Percentiles rank a stretch among this genome's conserved stretches.
Evolutionary conservation across 768 basidiomycete species (phyloP).

Genomic region (Amanita thiersii): DNA sequence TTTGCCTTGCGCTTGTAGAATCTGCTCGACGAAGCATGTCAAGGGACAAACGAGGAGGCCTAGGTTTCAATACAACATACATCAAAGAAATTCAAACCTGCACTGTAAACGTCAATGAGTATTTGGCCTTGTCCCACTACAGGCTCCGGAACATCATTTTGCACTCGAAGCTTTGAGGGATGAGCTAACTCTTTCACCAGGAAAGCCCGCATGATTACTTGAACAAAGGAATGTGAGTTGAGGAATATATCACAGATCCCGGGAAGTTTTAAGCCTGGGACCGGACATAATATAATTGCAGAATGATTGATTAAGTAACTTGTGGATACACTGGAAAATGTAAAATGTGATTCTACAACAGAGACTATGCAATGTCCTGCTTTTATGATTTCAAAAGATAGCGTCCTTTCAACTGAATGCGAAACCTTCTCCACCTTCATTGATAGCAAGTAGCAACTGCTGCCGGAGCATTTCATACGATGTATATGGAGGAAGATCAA

Average conservation of each 20-base stretch:
- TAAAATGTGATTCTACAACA: constrained; percentile 2
- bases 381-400: constrained; percentile 23
- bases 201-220: constrained; percentile 63
- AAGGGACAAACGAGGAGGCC: constrained; percentile 9
- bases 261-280: neutral
- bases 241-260: neutral
- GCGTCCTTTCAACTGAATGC: constrained; percentile 50
- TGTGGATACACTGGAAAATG: neutral
- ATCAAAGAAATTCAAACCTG: constrained; percentile 75
- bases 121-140: constrained; percentile 42
- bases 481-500: constrained; percentile 89
- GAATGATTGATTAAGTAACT: no score
- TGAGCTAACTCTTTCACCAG: constrained; percentile 63
- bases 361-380: constrained; percentile 1
- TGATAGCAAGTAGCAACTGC: constrained; percentile 85
- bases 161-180: constrained; percentile 53
- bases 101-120: constrained; percentile 67
- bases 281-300: neutral
- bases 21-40: constrained; percentile 37
- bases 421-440: constrained; percentile 94
- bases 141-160: constrained; percentile 52
- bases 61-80: constrained; percentile 21
- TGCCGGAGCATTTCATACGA: constrained; percentile 95
- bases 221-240: neutral
- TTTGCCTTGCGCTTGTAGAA: constrained; percentile 84